These are phyloP conservation scores for Annona cherimola DNA, from an alignment of 164 flowering plant genomes.

Conservation along the genomic window DNA sequence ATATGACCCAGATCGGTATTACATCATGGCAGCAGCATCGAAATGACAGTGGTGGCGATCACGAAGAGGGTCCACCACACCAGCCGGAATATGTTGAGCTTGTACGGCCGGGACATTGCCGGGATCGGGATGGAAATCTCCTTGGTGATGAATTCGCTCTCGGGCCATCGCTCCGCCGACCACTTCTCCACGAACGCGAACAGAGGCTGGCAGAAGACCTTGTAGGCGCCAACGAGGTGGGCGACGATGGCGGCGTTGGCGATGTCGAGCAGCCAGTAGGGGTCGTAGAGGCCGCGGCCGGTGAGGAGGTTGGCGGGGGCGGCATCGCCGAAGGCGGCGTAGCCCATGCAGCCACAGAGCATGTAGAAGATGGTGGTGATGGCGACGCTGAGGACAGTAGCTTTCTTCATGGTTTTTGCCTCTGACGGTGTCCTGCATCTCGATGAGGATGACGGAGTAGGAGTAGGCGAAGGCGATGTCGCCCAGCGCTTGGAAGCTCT, in stretches of 20 bases:
- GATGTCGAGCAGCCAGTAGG: slow-evolving; percentile 59
- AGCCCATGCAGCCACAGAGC: slow-evolving; percentile 70
- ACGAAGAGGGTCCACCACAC: slow-evolving; percentile 57
- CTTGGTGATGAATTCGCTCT: slow-evolving; percentile 35
- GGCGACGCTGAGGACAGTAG: slow-evolving; percentile 30
- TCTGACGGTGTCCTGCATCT: slow-evolving; percentile 68
- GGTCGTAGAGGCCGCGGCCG: slow-evolving; percentile 63
- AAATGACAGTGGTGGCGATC: slow-evolving; percentile 44
- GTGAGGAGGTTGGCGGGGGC: slow-evolving; percentile 57
- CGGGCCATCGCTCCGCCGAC: slow-evolving; percentile 35
- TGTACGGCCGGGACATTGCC: slow-evolving; percentile 26
- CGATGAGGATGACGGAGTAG: slow-evolving; percentile 51
- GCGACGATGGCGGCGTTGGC: slow-evolving; percentile 59
- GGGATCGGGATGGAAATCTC: slow-evolving; percentile 36
- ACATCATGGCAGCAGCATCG: slow-evolving; percentile 77
- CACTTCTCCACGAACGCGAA: slow-evolving; percentile 61
- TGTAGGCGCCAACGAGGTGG: slow-evolving; percentile 70
- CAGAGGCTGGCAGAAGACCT: slow-evolving; percentile 58
- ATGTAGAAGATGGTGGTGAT: slow-evolving; percentile 56
- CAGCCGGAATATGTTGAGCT: slow-evolving; percentile 50
- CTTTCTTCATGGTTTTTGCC: slow-evolving; percentile 57
- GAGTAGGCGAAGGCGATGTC: slow-evolving; percentile 73
- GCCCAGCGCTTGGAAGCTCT: slow-evolving; percentile 69
- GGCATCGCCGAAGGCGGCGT: slow-evolving; percentile 58
- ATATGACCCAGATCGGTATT: slow-evolving; percentile 91